phyloP scores from a whole-genome alignment of 2,329 filamentous ascomycete genomes.

The Hymenoscyphus scutula region DNA sequence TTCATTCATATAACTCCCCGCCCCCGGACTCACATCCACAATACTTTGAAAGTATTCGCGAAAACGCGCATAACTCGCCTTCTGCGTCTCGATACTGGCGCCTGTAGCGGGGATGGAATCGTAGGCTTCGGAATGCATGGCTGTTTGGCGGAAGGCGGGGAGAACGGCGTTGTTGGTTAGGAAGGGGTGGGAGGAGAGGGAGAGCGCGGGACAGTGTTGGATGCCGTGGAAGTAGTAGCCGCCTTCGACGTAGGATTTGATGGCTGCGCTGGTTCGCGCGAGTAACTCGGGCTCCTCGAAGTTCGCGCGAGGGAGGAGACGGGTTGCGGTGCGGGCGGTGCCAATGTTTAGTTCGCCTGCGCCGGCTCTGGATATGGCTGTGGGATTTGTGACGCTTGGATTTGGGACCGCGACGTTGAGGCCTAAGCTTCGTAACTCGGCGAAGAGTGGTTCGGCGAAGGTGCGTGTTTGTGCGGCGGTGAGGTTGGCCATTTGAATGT shows the following conservation, averaged over 20 bases:
- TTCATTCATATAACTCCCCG: slow-evolving; percentile 49
- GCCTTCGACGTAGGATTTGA: slow-evolving; percentile 35
- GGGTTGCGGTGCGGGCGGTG: slow-evolving; percentile 33
- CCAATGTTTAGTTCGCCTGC: background rate
- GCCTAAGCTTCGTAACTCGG: background rate
- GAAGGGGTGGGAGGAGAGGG: slow-evolving; percentile 5
- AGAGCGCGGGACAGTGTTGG: slow-evolving; percentile 15
- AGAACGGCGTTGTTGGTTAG: slow-evolving; percentile 16
- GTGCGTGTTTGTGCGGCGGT: background rate
- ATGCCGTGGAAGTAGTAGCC: slow-evolving; percentile 37
- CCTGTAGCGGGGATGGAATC: slow-evolving; percentile 35
- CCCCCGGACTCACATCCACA: slow-evolving; percentile 23
- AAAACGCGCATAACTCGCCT: slow-evolving; percentile 41
- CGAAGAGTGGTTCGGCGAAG: background rate
- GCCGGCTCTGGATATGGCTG: background rate
- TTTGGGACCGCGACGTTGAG: background rate
- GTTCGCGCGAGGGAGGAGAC: slow-evolving; percentile 41
- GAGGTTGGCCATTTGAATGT: slow-evolving; percentile 17
- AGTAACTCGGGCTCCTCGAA: slow-evolving; percentile 34
- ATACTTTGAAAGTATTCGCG: slow-evolving; percentile 13
- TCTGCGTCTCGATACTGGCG: slow-evolving; percentile 37
- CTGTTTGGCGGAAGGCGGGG: slow-evolving; percentile 17
- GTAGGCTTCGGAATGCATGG: slow-evolving; percentile 19
- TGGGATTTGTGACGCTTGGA: slow-evolving; percentile 23
- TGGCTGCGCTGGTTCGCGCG: slow-evolving; percentile 29